A percentile compares a stretch with the other conserved stretches of the same genome.
Evolutionary conservation across 495 filamentous ascomycete species (phyloP).

Genomic region (Talaromyces wortmannii): DNA sequence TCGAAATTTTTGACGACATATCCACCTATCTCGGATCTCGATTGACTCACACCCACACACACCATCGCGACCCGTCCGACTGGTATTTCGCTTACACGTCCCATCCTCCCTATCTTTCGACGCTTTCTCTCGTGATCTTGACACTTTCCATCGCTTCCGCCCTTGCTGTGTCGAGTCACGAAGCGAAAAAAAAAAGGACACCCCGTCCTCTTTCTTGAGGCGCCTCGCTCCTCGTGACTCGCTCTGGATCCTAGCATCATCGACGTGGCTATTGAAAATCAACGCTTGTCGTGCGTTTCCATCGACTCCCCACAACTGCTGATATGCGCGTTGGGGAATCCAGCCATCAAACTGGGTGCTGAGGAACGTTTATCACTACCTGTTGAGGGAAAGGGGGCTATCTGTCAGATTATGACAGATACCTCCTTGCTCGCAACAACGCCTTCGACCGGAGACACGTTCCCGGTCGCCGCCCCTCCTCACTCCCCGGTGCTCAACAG

Average conservation of each 20-base stretch:
- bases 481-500: slow-evolving; percentile 48
- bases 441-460: slow-evolving; percentile 57
- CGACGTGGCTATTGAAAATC: too few species aligned
- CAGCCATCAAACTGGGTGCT: slow-evolving; percentile 6
- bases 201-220: not conserved
- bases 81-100: too few species aligned
- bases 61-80: too few species aligned
- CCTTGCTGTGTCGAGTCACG: not conserved
- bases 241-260: not conserved
- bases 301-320: not conserved
- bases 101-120: too few species aligned
- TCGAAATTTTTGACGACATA: slow-evolving; percentile 3
- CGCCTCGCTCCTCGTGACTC: not conserved
- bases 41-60: too few species aligned
- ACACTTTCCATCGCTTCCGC: not conserved
- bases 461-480: slow-evolving; percentile 50
- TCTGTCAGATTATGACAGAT: slow-evolving; percentile 93
- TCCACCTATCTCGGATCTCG: too few species aligned
- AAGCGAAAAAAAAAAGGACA: too few species aligned
- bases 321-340: slow-evolving; percentile 3
- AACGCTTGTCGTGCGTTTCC: not conserved
- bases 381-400: slow-evolving; percentile 42
- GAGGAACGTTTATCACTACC: slow-evolving; percentile 4
- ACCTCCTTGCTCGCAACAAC: slow-evolving; percentile 53
- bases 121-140: too few species aligned